Conservation (phyloP, 2,329 filamentous ascomycete species). For the Mariannaea elegans region DNA sequence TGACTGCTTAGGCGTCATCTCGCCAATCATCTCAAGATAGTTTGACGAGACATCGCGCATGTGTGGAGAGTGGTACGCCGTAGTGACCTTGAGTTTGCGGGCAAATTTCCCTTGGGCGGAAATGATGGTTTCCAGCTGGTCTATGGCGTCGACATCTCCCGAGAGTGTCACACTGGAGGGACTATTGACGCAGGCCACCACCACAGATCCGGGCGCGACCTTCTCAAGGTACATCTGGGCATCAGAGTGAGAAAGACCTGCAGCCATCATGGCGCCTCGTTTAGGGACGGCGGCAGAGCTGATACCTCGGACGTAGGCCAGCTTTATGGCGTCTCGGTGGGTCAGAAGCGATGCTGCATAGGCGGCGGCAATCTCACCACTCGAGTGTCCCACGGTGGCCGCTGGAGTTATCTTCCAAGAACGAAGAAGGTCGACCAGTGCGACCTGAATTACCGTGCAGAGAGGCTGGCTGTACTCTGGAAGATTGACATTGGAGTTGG, state of each 20-base stretch:
- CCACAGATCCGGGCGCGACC: conserved; percentile 9
- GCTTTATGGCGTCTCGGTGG: conserved; percentile 42
- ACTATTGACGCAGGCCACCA: conserved; percentile 57
- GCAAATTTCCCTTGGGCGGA: conserved; percentile 54
- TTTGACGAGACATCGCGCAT: conserved; percentile 57
- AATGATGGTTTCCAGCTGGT: conserved; percentile 44
- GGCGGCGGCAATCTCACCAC: conserved; percentile 57
- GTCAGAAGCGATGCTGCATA: conserved; percentile 49
- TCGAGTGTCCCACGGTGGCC: conserved; percentile 54
- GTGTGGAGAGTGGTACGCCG: conserved; percentile 60
- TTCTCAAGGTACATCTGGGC: background rate
- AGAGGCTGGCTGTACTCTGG: conserved; percentile 52
- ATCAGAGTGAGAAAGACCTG: conserved; percentile 18
- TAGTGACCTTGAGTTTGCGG: conserved; percentile 53
- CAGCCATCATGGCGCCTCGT: conserved; percentile 40
- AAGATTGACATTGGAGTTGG: conserved; percentile 38
- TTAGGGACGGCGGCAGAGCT: conserved; percentile 26
- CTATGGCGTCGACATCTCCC: conserved; percentile 52
- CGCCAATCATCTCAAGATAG: conserved; percentile 45
- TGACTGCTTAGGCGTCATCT: background rate
- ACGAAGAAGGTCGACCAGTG: conserved; percentile 52
- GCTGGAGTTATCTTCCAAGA: conserved; percentile 49
- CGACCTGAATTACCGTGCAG: conserved; percentile 56
- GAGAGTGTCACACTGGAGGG: conserved; percentile 58
- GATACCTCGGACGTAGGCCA: conserved; percentile 59